Conservation (phyloP, 2,329 filamentous ascomycete genomes). For the Aureobasidium subglaciale region DNA sequence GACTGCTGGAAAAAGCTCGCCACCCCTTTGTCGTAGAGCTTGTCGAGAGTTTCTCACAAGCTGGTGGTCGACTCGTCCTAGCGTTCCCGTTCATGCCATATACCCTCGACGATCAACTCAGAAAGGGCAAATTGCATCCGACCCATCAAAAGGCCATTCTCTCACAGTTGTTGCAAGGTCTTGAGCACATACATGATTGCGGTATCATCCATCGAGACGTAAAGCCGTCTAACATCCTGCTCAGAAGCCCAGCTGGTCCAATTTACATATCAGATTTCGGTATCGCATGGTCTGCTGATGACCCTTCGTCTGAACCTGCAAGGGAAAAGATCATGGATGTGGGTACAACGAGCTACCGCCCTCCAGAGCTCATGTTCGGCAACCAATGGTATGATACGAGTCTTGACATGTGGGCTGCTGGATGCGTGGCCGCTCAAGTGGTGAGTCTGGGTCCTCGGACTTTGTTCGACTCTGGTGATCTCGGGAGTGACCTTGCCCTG, state of each 20-base stretch:
- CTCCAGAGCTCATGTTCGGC: conserved; percentile 86
- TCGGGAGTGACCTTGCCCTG: conserved; percentile 85
- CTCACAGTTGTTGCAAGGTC: conserved; percentile 61
- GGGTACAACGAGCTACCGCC: conserved; percentile 83
- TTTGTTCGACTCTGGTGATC: conserved; percentile 79
- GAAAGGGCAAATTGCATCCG: conserved; percentile 32
- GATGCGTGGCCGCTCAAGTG: conserved; percentile 76
- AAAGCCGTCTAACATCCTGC: conserved; percentile 76
- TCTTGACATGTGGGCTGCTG: conserved; percentile 85
- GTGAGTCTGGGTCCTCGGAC: conserved; percentile 48
- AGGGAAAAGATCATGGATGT: conserved; percentile 80
- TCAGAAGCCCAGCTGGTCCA: conserved; percentile 48
- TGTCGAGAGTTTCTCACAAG: conserved; percentile 61
- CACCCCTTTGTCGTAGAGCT: conserved; percentile 59
- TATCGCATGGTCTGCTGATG: conserved; percentile 47
- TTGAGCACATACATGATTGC: conserved; percentile 62
- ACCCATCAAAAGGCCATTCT: conserved; percentile 40
- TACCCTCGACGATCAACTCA: conserved; percentile 63
- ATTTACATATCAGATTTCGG: conserved; percentile 87
- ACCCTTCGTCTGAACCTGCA: conserved; percentile 51
- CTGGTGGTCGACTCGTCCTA: conserved; percentile 67
- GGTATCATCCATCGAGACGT: conserved; percentile 89
- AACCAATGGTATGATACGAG: conserved; percentile 62
- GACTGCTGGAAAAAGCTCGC: conserved; percentile 57
- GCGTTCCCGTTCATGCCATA: conserved; percentile 78